These are phyloP conservation scores for Fusarium albidum DNA, from an alignment of 2,329 filamentous ascomycete genomes.

Conservation along the genomic window DNA sequence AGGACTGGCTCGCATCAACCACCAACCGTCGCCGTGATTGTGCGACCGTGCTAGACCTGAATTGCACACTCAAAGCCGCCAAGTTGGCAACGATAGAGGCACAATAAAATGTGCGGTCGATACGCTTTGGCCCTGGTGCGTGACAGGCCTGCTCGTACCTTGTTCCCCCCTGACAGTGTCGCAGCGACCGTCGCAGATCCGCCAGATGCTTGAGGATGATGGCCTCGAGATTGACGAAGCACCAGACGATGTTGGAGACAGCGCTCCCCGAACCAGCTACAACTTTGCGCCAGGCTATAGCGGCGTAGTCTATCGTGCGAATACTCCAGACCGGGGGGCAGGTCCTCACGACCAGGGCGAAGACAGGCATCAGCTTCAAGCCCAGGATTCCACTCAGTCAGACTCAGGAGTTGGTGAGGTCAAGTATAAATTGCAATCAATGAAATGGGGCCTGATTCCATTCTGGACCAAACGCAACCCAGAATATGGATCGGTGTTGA, in stretches of 20 bases:
- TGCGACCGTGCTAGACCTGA: background rate
- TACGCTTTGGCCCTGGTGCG: slow-evolving; percentile 48
- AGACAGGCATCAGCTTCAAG: background rate
- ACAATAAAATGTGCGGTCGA: slow-evolving; percentile 46
- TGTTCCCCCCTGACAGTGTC: background rate
- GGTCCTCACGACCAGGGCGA: slow-evolving; percentile 44
- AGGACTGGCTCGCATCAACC: too few species aligned
- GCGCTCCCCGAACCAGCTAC: slow-evolving; percentile 75
- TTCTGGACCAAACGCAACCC: slow-evolving; percentile 91
- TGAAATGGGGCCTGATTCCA: slow-evolving; percentile 96
- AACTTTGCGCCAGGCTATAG: slow-evolving; percentile 92
- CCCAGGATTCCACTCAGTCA: background rate
- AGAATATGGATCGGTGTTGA: slow-evolving; percentile 79
- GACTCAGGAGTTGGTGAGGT: slow-evolving; percentile 38
- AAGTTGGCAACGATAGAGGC: background rate
- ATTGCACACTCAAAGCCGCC: background rate
- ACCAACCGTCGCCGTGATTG: slow-evolving; percentile 4
- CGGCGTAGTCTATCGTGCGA: slow-evolving; percentile 86
- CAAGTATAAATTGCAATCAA: slow-evolving; percentile 84
- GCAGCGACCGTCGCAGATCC: slow-evolving; percentile 80
- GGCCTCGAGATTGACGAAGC: slow-evolving; percentile 77
- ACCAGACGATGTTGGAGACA: slow-evolving; percentile 73
- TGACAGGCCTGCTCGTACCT: background rate
- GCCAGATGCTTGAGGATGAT: slow-evolving; percentile 75
- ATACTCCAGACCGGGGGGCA: slow-evolving; percentile 69